Base-by-base conservation (phyloP, 164 flowering plant genomes). In the Nymphaea colorata region DNA sequence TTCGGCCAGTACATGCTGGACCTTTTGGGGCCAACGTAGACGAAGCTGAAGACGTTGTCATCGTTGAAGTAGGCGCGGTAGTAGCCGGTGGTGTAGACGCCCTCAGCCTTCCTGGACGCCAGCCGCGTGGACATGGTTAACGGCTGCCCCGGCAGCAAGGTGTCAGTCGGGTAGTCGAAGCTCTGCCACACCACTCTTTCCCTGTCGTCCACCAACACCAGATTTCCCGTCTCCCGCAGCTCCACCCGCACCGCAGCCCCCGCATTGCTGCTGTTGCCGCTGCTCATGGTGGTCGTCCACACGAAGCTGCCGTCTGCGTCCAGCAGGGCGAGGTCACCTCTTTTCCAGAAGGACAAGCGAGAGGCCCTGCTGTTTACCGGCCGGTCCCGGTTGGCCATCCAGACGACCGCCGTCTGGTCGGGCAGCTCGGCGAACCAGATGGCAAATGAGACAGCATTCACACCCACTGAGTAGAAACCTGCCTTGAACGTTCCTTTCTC, bases 361-460 rank as follows among this genome's bases (percentile, higher is more conserved):
- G 25, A 41, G 3, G 3, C 45, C 2, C 69, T 43, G 6, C 78
- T 72, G 12, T 75, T 71, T 4, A 75, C 72, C 0, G 72, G 78
- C 1, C 11, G 11, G 67, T 76, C 78, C 16, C 74, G 71, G 60
- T 71, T 75, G 0, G 72, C 78, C 74, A 71, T 71, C 75, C 78
- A 75, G 36, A 25, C 36, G 36, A 25, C 36, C 36, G 36, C 36
- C 36, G 36, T 25, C 70, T 53, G 59, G 63, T 73, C 14, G 3
- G 41, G 51, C 4, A 73, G 44, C 10, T 69, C 60, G 6, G 78
- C 64, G 70, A 72, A 70, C 73, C 76, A 76, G 44, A 76, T 65
- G 44, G 76, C 44, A 47, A 70, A 73, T 41, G 71, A 69, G 16
- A 47, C 72, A 41, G 74, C 71, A 14, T 75, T 68, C 44, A 2